A percentile compares a stretch with the other conserved stretches of the same genome.
Evolutionary conservation across 2,329 filamentous ascomycete species (phyloP).

Genomic region (Elsinoe necatrix): DNA sequence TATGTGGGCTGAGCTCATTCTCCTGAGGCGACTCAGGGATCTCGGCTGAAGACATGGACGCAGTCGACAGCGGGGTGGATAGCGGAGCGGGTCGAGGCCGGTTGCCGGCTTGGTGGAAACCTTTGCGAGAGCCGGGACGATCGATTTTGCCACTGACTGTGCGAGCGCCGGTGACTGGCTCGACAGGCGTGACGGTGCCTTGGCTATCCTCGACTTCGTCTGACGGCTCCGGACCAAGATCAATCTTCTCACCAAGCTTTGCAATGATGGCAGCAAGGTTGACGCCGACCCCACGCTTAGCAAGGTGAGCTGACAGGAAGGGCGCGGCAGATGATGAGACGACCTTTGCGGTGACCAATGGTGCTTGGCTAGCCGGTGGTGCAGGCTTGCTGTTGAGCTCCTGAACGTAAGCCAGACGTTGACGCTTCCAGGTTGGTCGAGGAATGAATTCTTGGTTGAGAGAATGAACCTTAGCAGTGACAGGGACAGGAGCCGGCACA

Average conservation of each 20-base stretch:
- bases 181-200: conserved; percentile 1
- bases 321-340: conserved; percentile 26
- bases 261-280: conserved; percentile 27
- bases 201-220: conserved; percentile 17
- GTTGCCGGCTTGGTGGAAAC: conserved; percentile 22
- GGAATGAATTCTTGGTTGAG: conserved; percentile 17
- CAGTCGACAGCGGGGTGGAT: conserved; percentile 18
- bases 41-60: conserved; percentile 16
- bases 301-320: conserved; percentile 33
- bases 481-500: not conserved
- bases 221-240: conserved; percentile 24
- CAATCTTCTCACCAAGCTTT: conserved; percentile 27
- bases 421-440: conserved; percentile 18
- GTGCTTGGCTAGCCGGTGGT: not conserved
- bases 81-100: conserved; percentile 29
- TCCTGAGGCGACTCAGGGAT: conserved; percentile 27
- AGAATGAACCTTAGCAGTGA: conserved; percentile 15
- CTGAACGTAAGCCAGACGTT: conserved; percentile 14
- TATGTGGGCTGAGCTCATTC: conserved; percentile 37
- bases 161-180: conserved; percentile 17
- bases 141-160: conserved; percentile 18
- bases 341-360: not conserved
- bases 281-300: conserved; percentile 36
- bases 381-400: not conserved
- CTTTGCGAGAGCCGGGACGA: conserved; percentile 26